These are phyloP conservation scores for Penicillium aurantiogriseum DNA, from an alignment of 2,329 filamentous ascomycete species.

Conservation along the genomic window DNA sequence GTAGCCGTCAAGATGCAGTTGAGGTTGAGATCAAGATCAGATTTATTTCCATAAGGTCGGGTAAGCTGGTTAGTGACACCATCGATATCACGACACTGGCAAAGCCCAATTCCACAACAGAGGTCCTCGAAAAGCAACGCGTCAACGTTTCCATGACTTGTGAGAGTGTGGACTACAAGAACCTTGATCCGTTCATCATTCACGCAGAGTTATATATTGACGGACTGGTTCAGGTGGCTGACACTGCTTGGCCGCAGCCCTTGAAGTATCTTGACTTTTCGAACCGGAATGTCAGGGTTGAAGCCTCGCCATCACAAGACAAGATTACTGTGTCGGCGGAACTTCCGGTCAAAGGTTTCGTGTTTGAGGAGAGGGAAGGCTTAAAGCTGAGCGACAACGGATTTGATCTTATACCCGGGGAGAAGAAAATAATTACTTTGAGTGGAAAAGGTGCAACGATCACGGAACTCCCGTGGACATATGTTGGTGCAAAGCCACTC, in stretches of 20 bases:
- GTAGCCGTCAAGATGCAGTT: neutral
- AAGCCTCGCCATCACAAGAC: neutral
- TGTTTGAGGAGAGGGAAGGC: neutral
- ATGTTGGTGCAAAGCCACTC: neutral
- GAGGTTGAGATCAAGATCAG: neutral
- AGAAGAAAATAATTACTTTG: neutral
- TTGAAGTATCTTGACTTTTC: neutral
- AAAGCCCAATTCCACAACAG: neutral
- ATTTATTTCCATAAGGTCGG: neutral
- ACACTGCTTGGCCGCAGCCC: neutral
- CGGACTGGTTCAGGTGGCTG: neutral
- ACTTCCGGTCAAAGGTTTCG: neutral
- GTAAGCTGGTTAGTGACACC: neutral
- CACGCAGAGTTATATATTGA: neutral
- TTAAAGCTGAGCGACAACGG: neutral
- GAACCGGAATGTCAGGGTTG: neutral
- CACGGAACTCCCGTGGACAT: neutral
- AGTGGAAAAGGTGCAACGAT: neutral
- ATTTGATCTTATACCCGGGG: neutral
- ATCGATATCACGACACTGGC: neutral
- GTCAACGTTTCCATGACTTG: neutral
- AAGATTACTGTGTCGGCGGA: neutral
- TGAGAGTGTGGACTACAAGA: neutral
- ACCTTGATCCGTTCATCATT: neutral
- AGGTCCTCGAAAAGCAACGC: neutral